Conservation (phyloP, 768 basidiomycete species). For the Termitomyces sp. region DNA sequence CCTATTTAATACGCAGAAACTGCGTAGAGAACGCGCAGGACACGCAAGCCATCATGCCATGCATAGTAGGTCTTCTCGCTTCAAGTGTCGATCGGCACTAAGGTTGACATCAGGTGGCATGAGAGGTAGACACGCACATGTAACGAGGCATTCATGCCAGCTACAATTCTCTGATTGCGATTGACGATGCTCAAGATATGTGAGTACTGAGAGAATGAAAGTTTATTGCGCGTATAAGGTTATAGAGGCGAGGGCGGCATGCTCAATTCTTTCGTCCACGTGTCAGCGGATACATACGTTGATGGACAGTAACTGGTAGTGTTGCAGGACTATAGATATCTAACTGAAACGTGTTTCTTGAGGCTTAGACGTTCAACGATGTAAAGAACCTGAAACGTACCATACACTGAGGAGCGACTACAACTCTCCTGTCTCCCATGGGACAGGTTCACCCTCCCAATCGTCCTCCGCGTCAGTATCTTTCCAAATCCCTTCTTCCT, state of each 20-base stretch:
- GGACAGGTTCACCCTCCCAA: slow-evolving; percentile 80
- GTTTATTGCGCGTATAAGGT: neutral
- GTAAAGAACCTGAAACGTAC: slow-evolving; percentile 11
- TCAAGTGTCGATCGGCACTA: slow-evolving; percentile 22
- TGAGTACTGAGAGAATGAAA: slow-evolving; percentile 7
- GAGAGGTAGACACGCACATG: slow-evolving; percentile 8
- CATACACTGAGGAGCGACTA: slow-evolving; percentile 23
- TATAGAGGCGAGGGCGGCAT: neutral
- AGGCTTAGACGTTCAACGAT: slow-evolving; percentile 6
- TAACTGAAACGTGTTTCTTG: slow-evolving; percentile 11
- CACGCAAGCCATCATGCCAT: slow-evolving; percentile 18
- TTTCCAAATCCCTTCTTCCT: slow-evolving; percentile 18
- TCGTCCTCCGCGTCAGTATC: slow-evolving; percentile 47
- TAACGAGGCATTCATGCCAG: slow-evolving; percentile 8
- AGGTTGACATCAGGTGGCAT: slow-evolving; percentile 4
- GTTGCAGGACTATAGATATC: neutral
- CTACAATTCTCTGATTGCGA: neutral
- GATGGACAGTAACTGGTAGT: neutral
- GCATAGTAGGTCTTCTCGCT: slow-evolving; percentile 14
- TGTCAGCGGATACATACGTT: neutral
- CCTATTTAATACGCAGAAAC: slow-evolving; percentile 31
- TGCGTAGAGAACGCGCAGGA: slow-evolving; percentile 39
- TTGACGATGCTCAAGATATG: neutral
- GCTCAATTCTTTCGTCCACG: neutral
- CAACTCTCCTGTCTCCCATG: slow-evolving; percentile 77